Evolutionary conservation across 2,329 filamentous ascomycete genomes (phyloP), one percentile per base, ranked within the genome.

Genomic region (Monilinia aucupariae): DNA sequence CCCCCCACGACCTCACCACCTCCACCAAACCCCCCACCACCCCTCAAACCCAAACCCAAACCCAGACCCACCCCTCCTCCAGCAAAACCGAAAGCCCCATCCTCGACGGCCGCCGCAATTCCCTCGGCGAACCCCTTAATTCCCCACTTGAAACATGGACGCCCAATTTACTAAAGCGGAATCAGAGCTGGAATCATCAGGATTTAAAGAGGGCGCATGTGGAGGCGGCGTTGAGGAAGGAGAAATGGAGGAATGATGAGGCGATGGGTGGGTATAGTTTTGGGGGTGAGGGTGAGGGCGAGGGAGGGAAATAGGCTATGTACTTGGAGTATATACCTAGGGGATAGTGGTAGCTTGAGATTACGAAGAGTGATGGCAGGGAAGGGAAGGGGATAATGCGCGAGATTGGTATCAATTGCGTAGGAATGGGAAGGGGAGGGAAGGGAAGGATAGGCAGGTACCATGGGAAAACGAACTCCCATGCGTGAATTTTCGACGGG

Each of bases 181-280:
- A 45, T 17, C 68, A 71, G 62, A 72, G 70, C 43, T 74, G 67
- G 67, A 69, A 69, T 47, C 61, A 63, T 25, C 68, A 74, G 65
- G 71, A 72, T 59, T 39, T 67, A 17, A 73, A 74, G 68, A 66
- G 71, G 47, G 17, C 34, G 15, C 41, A 56, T 34, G 27, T 56
- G 7, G 54, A 56, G 34, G 27, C 22, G 54, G 54, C 4, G 2
- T 34, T 56, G 41, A 47, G 34, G 41, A 56, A 56, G 54, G 54
- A 56, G 41, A 7, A 56, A 10, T 56, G 54, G 54, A 10, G 20
- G 1, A 47, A 56, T 34, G 54, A 56, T 56, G 54, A n/a, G 30
- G 54, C 41, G 4, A 41, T 32, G n/a, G 27, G n/a, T 41, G 54
- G 41, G 20, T 56, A 56, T 34, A 56, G 41, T 34, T 34, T 47